Percentiles rank a stretch among this genome's conserved stretches.
Evolutionary conservation across 169 alveolate species (phyloP).

Genomic region (Plasmodium sp.): DNA sequence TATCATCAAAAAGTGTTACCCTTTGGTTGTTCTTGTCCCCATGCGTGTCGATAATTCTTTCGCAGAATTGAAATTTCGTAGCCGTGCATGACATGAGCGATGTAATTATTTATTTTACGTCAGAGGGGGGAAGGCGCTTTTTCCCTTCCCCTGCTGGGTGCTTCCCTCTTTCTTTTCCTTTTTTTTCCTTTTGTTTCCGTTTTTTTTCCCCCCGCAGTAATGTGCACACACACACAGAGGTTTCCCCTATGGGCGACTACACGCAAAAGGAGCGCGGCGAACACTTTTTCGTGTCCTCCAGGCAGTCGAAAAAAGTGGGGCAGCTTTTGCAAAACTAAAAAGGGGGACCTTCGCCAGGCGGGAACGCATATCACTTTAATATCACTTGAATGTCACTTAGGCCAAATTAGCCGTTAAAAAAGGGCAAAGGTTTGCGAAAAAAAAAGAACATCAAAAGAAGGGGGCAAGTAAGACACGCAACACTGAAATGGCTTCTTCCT

Average conservation of each 20-base stretch:
- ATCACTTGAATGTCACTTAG: background rate
- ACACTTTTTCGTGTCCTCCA: background rate
- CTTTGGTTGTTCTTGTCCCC: background rate
- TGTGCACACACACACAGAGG: background rate
- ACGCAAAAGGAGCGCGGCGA: background rate
- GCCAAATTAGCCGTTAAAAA: background rate
- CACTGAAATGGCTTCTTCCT: background rate
- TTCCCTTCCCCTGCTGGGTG: background rate
- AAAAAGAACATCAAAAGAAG: background rate
- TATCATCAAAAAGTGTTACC: background rate
- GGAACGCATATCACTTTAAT: background rate
- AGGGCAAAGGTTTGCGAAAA: background rate
- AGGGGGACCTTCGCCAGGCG: background rate
- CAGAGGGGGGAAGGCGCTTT: background rate
- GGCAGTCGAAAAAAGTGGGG: background rate
- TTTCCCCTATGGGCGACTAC: background rate
- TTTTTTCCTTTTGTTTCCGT: background rate
- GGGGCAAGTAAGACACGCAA: background rate
- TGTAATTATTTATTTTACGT: background rate
- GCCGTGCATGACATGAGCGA: background rate
- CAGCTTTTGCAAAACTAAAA: background rate
- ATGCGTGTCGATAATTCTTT: slow-evolving; percentile 6
- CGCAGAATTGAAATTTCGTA: background rate
- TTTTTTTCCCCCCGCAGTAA: background rate
- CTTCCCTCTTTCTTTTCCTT: background rate